phyloP scores from a whole-genome alignment of 2,329 filamentous ascomycete species.

The Cercospora sesami region DNA sequence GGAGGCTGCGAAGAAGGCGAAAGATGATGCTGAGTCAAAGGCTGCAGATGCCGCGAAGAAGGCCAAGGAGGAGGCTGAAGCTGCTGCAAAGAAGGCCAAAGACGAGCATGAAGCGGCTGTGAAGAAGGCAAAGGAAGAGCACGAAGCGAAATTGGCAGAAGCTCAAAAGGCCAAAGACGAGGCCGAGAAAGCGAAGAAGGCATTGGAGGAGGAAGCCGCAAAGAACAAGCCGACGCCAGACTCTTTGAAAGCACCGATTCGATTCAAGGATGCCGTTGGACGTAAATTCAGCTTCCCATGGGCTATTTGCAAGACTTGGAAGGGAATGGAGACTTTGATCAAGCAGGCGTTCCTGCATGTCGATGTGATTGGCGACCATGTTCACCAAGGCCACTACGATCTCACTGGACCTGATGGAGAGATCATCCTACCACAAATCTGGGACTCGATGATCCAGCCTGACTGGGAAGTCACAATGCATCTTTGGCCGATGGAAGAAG shows the following conservation, averaged over 20 bases:
- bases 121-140: conserved; percentile 47
- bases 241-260: conserved; percentile 71
- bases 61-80: conserved; percentile 38
- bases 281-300: conserved; percentile 92
- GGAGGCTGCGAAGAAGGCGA: conserved; percentile 48
- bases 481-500: conserved; percentile 49
- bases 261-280: conserved; percentile 87
- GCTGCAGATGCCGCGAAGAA: conserved; percentile 28
- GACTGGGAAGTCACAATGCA: conserved; percentile 53
- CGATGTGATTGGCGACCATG: conserved; percentile 48
- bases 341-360: conserved; percentile 52
- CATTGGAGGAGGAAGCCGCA: conserved; percentile 49
- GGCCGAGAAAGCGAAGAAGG: conserved; percentile 52
- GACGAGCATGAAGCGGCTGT: conserved; percentile 49
- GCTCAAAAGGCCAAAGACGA: conserved; percentile 54
- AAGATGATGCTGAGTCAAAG: conserved; percentile 46
- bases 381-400: conserved; percentile 51
- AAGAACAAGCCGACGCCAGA: conserved; percentile 52
- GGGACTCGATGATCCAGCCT: conserved; percentile 51
- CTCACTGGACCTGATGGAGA: conserved; percentile 51
- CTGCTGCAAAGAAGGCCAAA: conserved; percentile 51
- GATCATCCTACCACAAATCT: conserved; percentile 52
- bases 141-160: conserved; percentile 56
- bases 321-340: conserved; percentile 53
- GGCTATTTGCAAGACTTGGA: conserved; percentile 70